Base-by-base conservation (phyloP, 2,329 filamentous ascomycete genomes). In the Alternaria triticimaculans region DNA sequence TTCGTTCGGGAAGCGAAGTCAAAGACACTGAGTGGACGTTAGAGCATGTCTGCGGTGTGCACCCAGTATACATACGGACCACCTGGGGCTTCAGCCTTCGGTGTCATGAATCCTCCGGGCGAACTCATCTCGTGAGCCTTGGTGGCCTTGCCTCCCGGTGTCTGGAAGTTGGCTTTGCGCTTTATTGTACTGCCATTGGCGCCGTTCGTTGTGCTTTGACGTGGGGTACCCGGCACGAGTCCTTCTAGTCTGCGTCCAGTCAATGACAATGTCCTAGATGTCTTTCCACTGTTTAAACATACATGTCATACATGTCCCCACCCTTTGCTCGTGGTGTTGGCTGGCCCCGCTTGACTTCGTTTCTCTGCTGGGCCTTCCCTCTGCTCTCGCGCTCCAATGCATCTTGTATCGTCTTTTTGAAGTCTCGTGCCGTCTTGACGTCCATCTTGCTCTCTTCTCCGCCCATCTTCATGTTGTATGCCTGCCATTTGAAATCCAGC, bases 401-500 rank as follows among this genome's bases (percentile, higher is more conserved):
- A 73, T 97, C 94, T 76, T 95, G 93, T 8, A 97, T 86, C 74
- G 92, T 90, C 76, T 93, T 92, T 80, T 97, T 97, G 78, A 99
- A 91, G 59, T 89, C 88, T 46, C 91, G 87, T 49, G 92, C 87
- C 0, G 87, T 90, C 41, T 91, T 87, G 45, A 96, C 84, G 51
- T 91, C 88, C 65, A 92, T 82, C 63, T 86, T 89, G 65, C 90
- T 89, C 61, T 93, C 91, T 60, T 96, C 93, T 51, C 88, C 84
- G 23, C 94, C 93, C 90, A 98, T 94, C 81, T 95, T 97, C 78
- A 99, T 91, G 80, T 92, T 94, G 85, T 97, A 98, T 0, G 94
- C 95, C 80, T 99, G 96, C 96, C 96, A 99, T 86, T 98, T 98
- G 88, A 93, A 97, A 81, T 93, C 97, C 25, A 98, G 85, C 78